phyloP scores from a whole-genome alignment of 208 protist genomes.

The Trypanosoma conorhini region DNA sequence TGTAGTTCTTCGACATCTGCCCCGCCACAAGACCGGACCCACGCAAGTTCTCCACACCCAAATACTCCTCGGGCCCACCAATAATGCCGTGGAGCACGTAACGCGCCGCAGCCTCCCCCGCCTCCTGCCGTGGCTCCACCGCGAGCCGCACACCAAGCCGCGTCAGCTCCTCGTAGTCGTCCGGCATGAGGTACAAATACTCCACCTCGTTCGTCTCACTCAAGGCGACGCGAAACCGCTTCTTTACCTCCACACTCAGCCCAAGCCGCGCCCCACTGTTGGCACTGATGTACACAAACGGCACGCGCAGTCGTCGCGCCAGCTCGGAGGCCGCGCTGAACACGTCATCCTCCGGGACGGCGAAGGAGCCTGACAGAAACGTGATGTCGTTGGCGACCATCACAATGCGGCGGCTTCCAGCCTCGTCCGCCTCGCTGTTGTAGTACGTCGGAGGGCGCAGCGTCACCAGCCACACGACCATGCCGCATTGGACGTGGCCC shows the following conservation, averaged over 20 bases:
- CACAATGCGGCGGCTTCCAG: conserved; percentile 82
- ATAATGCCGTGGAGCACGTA: conserved; percentile 94
- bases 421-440: conserved; percentile 32
- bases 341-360: conserved; percentile 93
- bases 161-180: conserved; percentile 80
- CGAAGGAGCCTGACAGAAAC: conserved; percentile 96
- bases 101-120: conserved; percentile 53
- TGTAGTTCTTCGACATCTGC: conserved; percentile 97
- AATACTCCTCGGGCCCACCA: conserved; percentile 88
- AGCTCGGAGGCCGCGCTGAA: conserved; percentile 90
- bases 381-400: conserved; percentile 99
- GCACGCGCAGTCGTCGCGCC: conserved; percentile 85
- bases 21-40: conserved; percentile 97
- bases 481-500: conserved; percentile 64
- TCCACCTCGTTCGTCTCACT: conserved; percentile 85
- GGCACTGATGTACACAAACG: conserved; percentile 96
- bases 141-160: conserved; percentile 29
- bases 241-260: conserved; percentile 93
- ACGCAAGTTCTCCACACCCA: conserved; percentile 98
- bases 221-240: conserved; percentile 92
- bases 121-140: conserved; percentile 32
- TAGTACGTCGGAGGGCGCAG: conserved; percentile 93
- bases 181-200: conserved; percentile 94
- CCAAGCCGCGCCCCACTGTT: conserved; percentile 98
- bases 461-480: conserved; percentile 95